Percentiles rank a stretch among this genome's conserved stretches.
Evolutionary conservation across 345 rosid species (phyloP).

Genomic region (Moringa oleifera): DNA sequence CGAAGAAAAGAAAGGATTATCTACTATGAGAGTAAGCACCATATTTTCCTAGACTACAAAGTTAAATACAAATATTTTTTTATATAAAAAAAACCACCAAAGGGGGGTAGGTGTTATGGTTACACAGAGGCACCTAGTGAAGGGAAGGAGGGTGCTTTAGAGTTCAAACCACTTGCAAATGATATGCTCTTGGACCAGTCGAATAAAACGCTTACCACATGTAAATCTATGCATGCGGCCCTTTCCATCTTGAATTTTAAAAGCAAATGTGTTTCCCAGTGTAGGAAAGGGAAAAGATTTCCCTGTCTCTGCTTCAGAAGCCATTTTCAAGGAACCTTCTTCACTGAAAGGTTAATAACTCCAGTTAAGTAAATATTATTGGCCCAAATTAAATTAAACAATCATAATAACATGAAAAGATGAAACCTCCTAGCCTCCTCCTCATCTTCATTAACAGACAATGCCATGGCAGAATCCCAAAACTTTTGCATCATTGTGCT

Average conservation of each 20-base stretch:
- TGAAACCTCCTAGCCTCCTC: conserved; percentile 78
- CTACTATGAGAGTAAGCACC: neutral
- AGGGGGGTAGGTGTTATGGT: too few relatives aligned
- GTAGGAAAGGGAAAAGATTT: conserved; percentile 51
- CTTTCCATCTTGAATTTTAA: conserved; percentile 80
- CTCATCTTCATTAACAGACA: conserved; percentile 72
- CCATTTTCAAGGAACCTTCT: conserved; percentile 63
- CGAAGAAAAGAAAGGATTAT: neutral
- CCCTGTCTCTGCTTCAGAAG: conserved; percentile 77
- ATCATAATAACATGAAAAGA: conserved; percentile 10
- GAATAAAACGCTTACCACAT: conserved; percentile 57
- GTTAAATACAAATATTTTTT: too few relatives aligned
- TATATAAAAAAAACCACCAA: too few relatives aligned
- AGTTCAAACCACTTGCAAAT: conserved; percentile 1
- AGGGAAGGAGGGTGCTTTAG: too few relatives aligned
- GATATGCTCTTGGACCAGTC: neutral
- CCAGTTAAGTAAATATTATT: conserved; percentile 11
- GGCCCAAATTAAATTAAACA: conserved; percentile 11
- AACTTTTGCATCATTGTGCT: conserved; percentile 92
- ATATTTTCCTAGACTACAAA: neutral
- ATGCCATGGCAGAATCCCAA: conserved; percentile 97
- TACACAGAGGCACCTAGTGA: too few relatives aligned
- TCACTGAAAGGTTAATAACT: conserved; percentile 53
- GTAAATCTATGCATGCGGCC: conserved; percentile 91
- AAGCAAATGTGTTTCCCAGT: conserved; percentile 44